phyloP scores from a whole-genome alignment of 768 basidiomycete species.

The Piloderma croceum region DNA sequence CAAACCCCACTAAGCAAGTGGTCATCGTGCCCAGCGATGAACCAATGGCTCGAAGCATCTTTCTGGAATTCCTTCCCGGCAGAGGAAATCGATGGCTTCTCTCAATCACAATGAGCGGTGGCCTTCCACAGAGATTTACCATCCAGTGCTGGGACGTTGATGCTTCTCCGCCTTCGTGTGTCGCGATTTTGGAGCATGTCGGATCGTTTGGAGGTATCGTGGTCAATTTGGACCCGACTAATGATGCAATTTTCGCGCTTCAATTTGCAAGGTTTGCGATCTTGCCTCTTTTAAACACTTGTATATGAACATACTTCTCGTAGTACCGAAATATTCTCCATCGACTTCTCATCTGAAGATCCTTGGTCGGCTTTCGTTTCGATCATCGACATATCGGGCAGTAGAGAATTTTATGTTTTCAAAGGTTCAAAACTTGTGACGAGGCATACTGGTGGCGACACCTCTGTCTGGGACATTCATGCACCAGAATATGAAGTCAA shows the following conservation, averaged over 20 bases:
- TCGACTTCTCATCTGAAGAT: conserved; percentile 31
- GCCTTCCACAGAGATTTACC: conserved; percentile 22
- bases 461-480: conserved; percentile 34
- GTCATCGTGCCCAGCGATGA: conserved; percentile 20
- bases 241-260: conserved; percentile 36
- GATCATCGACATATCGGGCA: conserved; percentile 22
- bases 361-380: conserved; percentile 35
- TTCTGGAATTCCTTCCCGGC: conserved; percentile 43
- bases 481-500: conserved; percentile 27
- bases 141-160: conserved; percentile 57
- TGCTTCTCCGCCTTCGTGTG: conserved; percentile 27
- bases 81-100: conserved; percentile 41
- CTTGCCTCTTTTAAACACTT: conserved; percentile 1
- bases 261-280: conserved; percentile 35
- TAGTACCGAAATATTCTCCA: conserved; percentile 39
- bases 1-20: conserved; percentile 24
- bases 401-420: conserved; percentile 31
- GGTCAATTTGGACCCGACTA: conserved; percentile 37
- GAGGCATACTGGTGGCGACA: conserved; percentile 23
- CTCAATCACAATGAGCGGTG: conserved; percentile 31
- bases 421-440: conserved; percentile 34
- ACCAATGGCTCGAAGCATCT: conserved; percentile 32
- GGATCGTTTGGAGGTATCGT: conserved; percentile 37
- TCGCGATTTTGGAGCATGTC: conserved; percentile 37
- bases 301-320: conserved; percentile 1